A percentile compares a stretch with the other conserved stretches of the same genome.
phyloP scores from a whole-genome alignment of 2,329 filamentous ascomycete genomes.

The Epichloe sibirici region DNA sequence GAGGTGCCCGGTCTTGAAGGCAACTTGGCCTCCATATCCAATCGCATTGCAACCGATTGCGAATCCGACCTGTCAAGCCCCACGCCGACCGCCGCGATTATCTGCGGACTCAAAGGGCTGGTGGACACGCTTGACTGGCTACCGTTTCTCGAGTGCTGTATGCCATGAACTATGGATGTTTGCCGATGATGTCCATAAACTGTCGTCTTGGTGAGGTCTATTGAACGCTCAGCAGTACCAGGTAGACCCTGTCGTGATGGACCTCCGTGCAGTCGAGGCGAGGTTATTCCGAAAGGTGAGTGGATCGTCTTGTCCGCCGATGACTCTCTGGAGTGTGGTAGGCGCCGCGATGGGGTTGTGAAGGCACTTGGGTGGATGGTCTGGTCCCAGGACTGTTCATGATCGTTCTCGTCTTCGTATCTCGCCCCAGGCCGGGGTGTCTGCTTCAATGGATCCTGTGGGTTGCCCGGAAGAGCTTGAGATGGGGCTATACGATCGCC shows the following conservation, averaged over 20 bases:
- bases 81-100: slow-evolving; percentile 58
- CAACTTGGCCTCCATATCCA: slow-evolving; percentile 30
- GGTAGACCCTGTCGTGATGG: slow-evolving; percentile 28
- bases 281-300: slow-evolving; percentile 12
- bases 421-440: slow-evolving; percentile 36
- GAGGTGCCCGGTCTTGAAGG: slow-evolving; percentile 33
- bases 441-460: slow-evolving; percentile 39
- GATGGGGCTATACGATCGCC: slow-evolving; percentile 35
- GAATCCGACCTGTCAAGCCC: slow-evolving; percentile 42
- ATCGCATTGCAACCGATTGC: slow-evolving; percentile 29
- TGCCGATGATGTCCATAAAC: slow-evolving; percentile 83
- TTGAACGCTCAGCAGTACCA: slow-evolving; percentile 34
- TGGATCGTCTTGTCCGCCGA: slow-evolving; percentile 39
- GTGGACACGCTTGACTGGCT: slow-evolving; percentile 70
- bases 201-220: slow-evolving; percentile 43
- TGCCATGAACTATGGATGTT: slow-evolving; percentile 92
- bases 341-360: slow-evolving; percentile 24
- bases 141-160: slow-evolving; percentile 84
- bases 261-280: slow-evolving; percentile 20
- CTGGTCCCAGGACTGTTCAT: slow-evolving; percentile 37
- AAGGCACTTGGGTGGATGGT: slow-evolving; percentile 36
- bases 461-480: slow-evolving; percentile 45
- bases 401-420: slow-evolving; percentile 41
- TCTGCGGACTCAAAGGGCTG: slow-evolving; percentile 78
- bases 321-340: slow-evolving; percentile 45